Evolutionary conservation across 352 stramenopile genomes (phyloP).

Genomic region (Pythium guiyangense): DNA sequence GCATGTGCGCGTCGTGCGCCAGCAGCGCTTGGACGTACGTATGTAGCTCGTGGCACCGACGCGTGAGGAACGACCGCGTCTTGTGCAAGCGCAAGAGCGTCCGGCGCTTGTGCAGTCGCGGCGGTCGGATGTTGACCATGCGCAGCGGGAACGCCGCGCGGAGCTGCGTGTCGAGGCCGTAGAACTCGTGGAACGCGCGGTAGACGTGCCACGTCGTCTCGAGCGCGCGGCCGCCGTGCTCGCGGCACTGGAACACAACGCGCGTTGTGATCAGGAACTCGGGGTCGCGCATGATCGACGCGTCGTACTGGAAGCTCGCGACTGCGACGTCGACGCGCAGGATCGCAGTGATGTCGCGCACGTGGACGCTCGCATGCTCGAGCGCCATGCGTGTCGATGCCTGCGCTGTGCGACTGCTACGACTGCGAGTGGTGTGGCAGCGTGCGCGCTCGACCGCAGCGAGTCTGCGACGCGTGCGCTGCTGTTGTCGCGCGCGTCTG

Average conservation of each 20-base stretch:
- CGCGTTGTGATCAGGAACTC: conserved; percentile 63
- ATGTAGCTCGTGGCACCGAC: conserved; percentile 59
- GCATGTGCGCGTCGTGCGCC: conserved; percentile 27
- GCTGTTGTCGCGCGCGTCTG: no score
- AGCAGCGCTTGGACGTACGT: conserved; percentile 47
- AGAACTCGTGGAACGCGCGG: conserved; percentile 73
- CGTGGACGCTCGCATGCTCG: not conserved
- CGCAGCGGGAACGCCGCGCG: conserved; percentile 51
- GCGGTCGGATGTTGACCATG: conserved; percentile 53
- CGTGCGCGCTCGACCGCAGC: no score
- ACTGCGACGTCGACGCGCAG: conserved; percentile 53
- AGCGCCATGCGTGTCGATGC: conserved; percentile 25
- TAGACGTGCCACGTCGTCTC: conserved; percentile 58
- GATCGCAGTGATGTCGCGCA: conserved; percentile 67
- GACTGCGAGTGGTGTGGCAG: no score
- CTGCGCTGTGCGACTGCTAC: no score
- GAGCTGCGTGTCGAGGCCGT: conserved; percentile 65
- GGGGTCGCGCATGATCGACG: conserved; percentile 71
- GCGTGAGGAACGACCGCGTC: conserved; percentile 48
- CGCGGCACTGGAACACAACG: conserved; percentile 62
- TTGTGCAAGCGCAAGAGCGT: conserved; percentile 61
- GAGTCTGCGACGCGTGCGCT: no score
- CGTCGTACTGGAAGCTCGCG: conserved; percentile 64
- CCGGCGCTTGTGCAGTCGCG: conserved; percentile 42
- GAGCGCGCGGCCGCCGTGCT: conserved; percentile 45